Percentiles rank a stretch among this genome's conserved stretches.
Evolutionary conservation across 805 yeast species (phyloP).

Genomic region (Kodamaea lidongshanica): DNA sequence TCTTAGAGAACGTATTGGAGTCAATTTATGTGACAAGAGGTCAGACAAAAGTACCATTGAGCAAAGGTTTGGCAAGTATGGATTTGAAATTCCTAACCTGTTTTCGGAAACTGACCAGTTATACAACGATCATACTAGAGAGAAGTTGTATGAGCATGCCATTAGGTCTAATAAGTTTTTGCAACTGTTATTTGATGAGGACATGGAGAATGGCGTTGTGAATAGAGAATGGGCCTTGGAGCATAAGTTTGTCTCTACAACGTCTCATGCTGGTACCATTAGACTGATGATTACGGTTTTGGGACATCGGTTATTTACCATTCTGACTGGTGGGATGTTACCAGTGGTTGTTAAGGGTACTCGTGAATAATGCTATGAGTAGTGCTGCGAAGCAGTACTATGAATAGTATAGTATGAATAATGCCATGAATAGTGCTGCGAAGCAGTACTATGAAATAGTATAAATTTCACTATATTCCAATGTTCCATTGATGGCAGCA

Average conservation of each 20-base stretch:
- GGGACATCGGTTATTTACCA: conserved; percentile 50
- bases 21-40: conserved; percentile 56
- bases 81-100: conserved; percentile 40
- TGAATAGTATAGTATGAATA: too few species aligned
- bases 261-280: conserved; percentile 61
- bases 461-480: too few species aligned
- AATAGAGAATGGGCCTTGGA: conserved; percentile 18
- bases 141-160: conserved; percentile 44
- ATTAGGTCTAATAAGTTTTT: conserved; percentile 43
- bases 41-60: conserved; percentile 33
- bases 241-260: conserved; percentile 35
- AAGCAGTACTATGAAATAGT: too few species aligned
- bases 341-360: conserved; percentile 50
- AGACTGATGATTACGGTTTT: conserved; percentile 45
- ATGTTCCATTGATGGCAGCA: too few species aligned
- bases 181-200: conserved; percentile 25
- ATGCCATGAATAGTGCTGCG: too few species aligned
- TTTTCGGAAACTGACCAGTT: conserved; percentile 45
- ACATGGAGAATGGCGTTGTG: conserved; percentile 12
- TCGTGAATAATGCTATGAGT: conserved; percentile 3
- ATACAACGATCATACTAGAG: conserved; percentile 42
- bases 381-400: not conserved
- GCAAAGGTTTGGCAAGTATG: conserved; percentile 34
- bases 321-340: conserved; percentile 63
- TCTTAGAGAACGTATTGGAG: conserved; percentile 57